phyloP scores from a whole-genome alignment of 2,329 filamentous ascomycete genomes.

The Chaetomium sp. region DNA sequence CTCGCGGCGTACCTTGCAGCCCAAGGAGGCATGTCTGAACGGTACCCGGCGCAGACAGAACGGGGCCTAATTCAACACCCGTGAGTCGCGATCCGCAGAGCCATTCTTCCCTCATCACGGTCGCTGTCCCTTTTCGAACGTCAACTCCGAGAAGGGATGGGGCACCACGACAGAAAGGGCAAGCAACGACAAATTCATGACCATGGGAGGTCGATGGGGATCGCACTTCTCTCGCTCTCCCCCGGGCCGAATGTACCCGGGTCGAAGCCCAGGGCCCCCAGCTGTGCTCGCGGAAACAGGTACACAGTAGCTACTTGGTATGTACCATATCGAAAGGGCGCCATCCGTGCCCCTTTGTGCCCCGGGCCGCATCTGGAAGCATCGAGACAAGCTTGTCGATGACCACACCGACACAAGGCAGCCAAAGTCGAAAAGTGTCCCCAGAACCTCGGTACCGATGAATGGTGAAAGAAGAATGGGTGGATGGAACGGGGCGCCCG shows the following conservation, averaged over 20 bases:
- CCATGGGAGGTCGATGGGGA: slow-evolving; percentile 15
- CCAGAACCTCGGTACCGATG: slow-evolving; percentile 20
- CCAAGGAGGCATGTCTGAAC: slow-evolving; percentile 19
- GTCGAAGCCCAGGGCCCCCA: slow-evolving; percentile 14
- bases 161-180: neutral
- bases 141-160: slow-evolving; percentile 12
- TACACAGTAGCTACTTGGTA: too few species aligned
- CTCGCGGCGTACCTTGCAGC: slow-evolving; percentile 20
- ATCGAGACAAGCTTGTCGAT: slow-evolving; percentile 16
- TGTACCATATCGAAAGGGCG: slow-evolving; percentile 31
- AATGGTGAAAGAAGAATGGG: slow-evolving; percentile 9
- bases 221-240: neutral
- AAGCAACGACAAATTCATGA: neutral
- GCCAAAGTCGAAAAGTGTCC: slow-evolving; percentile 8
- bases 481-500: neutral
- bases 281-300: slow-evolving; percentile 31
- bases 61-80: slow-evolving; percentile 19
- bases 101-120: slow-evolving; percentile 23
- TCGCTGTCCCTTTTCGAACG: slow-evolving; percentile 18
- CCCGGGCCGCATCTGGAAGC: slow-evolving; percentile 22
- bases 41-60: slow-evolving; percentile 3
- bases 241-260: slow-evolving; percentile 20
- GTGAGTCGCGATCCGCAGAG: slow-evolving; percentile 17
- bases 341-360: slow-evolving; percentile 6
- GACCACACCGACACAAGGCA: slow-evolving; percentile 25